Base-by-base conservation (phyloP, 306 rosid species). In the Amphicarpaea edgeworthii region DNA sequence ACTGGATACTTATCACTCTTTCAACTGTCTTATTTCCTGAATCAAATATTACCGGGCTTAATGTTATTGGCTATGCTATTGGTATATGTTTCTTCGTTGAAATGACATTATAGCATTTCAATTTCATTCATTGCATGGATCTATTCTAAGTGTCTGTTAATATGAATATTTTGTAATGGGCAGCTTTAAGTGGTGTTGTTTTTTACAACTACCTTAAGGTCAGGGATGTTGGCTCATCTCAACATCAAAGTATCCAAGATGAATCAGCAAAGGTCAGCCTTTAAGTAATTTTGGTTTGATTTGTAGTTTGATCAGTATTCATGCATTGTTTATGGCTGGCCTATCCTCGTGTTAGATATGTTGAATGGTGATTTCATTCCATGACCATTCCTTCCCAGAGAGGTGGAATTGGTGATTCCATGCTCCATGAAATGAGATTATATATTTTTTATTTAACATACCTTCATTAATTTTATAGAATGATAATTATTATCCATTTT, bases 21-120 rank as follows among this genome's bases (percentile, higher is more conserved):
- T 96, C 99, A 75, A 93, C 98, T 47, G 90, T 93, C 68, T 70
- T 96, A 84, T 96, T 96, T 86, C 98, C 99, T 0, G 99, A 96
- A 87, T 96, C 98, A 51, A 86, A 87, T 12, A 93, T 96, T 71
- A 93, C 97, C 1, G 95, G 93, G 70, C 74, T 96, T 76, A 96
- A 96, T 82, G 84, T 96, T 67, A 86, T 78, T 75, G 98, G 98
- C 84, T 96, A 96, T 83, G 99, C 93, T 62, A 90, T 96, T 38
- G 99, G 99, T 93, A 87, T 89, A 85, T 64, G 75, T 24, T 67
- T 60, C 73, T 64, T 82, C 58, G 20, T 14, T 45, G 73, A 63
- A 46, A 54, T 71, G 11, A 64, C 54, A 20, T 63, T 45, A 12
- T 65, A 12, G 82, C 32, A 55, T 53, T 21, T 77, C 73, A 78